phyloP scores from a whole-genome alignment of 2,329 filamentous ascomycete species.

The Colletotrichum sansevieriae region DNA sequence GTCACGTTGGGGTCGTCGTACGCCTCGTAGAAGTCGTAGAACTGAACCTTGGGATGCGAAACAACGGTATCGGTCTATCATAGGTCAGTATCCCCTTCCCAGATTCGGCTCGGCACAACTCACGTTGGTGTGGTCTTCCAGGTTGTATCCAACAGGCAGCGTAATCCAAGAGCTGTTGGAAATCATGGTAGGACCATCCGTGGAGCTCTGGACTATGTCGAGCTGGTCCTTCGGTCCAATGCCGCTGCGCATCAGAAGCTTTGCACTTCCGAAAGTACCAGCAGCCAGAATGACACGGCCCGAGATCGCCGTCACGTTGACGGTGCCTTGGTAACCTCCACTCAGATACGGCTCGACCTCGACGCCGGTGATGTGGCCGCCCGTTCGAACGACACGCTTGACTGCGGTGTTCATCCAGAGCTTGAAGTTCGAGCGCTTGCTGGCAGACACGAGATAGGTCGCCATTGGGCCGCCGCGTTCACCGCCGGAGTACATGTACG shows the following conservation, averaged over 20 bases:
- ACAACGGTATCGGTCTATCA: conserved; percentile 60
- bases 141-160: conserved; percentile 70
- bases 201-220: conserved; percentile 62
- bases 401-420: conserved; percentile 76
- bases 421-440: conserved; percentile 72
- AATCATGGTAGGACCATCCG: conserved; percentile 66
- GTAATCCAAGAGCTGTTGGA: conserved; percentile 66
- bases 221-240: conserved; percentile 75
- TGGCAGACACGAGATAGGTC: conserved; percentile 76
- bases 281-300: conserved; percentile 78
- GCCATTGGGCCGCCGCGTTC: conserved; percentile 78
- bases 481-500: conserved; percentile 76
- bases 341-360: conserved; percentile 69
- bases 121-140: conserved; percentile 68
- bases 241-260: conserved; percentile 75
- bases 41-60: conserved; percentile 59
- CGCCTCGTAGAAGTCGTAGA: conserved; percentile 76
- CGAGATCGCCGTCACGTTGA: conserved; percentile 69
- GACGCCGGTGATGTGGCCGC: conserved; percentile 74
- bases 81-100: background rate
- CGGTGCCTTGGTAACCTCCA: conserved; percentile 69
- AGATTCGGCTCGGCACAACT: conserved; percentile 3
- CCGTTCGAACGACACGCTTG: conserved; percentile 74
- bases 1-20: conserved; percentile 62
- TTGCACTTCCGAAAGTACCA: conserved; percentile 77